Conservation (phyloP, 1,139 yeast species). For the Candida pseudocylindracea region DNA sequence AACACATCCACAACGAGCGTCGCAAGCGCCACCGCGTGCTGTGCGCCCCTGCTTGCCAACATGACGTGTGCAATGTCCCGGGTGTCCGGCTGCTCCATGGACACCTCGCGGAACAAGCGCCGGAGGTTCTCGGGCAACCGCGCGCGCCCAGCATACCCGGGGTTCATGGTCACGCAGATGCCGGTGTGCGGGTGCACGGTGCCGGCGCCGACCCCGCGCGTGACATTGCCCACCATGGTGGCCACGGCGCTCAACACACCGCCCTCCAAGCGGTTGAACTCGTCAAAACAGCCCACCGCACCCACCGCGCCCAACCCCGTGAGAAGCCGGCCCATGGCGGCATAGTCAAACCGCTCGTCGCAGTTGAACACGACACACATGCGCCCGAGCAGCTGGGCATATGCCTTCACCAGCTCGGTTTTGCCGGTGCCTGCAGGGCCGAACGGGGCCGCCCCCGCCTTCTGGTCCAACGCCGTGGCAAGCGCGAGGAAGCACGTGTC, state of each 20-base stretch:
- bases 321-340: conserved; percentile 57
- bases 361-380: conserved; percentile 78
- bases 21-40: conserved; percentile 23
- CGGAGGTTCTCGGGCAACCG: conserved; percentile 72
- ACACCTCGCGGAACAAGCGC: conserved; percentile 52
- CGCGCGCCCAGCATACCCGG: conserved; percentile 70
- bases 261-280: conserved; percentile 64
- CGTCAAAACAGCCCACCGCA: conserved; percentile 95
- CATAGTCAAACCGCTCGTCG: conserved; percentile 75
- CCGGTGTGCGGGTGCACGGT: conserved; percentile 28
- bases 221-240: conserved; percentile 33
- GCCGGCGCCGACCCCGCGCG: conserved; percentile 9
- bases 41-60: conserved; percentile 53
- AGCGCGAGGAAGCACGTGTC: conserved; percentile 43
- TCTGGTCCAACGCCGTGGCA: conserved; percentile 54
- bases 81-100: conserved; percentile 57
- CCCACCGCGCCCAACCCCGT: conserved; percentile 75
- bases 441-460: conserved; percentile 75
- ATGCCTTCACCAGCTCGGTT: conserved; percentile 75
- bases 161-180: conserved; percentile 80
- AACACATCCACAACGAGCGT: conserved; percentile 33
- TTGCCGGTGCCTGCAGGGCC: conserved; percentile 99
- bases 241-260: conserved; percentile 69
- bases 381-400: conserved; percentile 62
- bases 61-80: conserved; percentile 50